Base-by-base conservation (phyloP, 331 rosid species). In the Pyracantha coccinea region DNA sequence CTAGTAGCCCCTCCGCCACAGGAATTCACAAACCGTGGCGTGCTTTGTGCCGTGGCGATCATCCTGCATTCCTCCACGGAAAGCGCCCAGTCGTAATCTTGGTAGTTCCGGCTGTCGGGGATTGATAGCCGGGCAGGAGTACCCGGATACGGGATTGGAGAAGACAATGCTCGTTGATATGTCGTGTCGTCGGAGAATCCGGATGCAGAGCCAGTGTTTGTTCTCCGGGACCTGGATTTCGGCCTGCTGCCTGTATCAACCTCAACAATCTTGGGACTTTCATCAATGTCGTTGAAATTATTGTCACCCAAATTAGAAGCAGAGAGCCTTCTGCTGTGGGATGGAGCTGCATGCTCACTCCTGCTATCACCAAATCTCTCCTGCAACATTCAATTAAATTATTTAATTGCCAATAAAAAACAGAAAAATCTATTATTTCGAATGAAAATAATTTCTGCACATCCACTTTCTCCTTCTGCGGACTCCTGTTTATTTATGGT, bases 211-310 rank as follows among this genome's bases (percentile, higher is more conserved):
- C 47, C 14, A 9, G 85, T 82, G 96, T 88, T 91, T 69, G 91
- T 86, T 45, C 94, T 81, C 6, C 91, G 85, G 32, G 93, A 89
- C 83, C 90, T 79, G 23, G 92, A 89, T 64, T 87, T 92, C 1
- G 95, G 91, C 79, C 93, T 83, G 5, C 92, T 80, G 7, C 86
- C 87, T 17, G 92, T 87, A 68, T 93, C 98, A n/a, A 93, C 84
- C 85, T 93, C 98, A 81, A 93, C 89, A 52, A 90, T 90, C 77
- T 90, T 93, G 52, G 98, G 96, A 55, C 89, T 85, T 45, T 72
- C 96, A 25, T 91, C 93, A 53, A 81, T 65, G 47, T 35, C 44
- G 44, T 41, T 41, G 47, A 41, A 41, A 41, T 41, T 41, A 72
- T 86, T 62, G n/a, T 81, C 72, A 60, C 90, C 93, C 52, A 87